Conservation (phyloP, 192 early-diverging fungal genomes). For the Backusella sp. region DNA sequence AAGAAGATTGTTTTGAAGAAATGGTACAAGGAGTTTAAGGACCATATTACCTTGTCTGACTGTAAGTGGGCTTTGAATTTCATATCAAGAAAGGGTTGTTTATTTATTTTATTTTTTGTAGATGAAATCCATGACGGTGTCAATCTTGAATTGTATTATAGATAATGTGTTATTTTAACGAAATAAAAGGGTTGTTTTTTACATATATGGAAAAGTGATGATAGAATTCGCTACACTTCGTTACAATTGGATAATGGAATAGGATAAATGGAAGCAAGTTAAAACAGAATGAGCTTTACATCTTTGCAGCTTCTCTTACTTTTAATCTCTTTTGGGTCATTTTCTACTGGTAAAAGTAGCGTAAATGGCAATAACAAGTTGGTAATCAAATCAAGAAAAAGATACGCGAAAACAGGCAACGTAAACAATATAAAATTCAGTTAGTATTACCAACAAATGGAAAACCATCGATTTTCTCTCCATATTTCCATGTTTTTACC, state of each 20-base stretch:
- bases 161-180: constrained; percentile 31
- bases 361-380: too few relatives aligned
- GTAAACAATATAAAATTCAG: too few relatives aligned
- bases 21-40: constrained; percentile 83
- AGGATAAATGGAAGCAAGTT: not conserved
- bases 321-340: too few relatives aligned
- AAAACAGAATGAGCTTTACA: too few relatives aligned
- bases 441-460: too few relatives aligned
- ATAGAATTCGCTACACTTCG: not conserved
- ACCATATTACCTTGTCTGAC: constrained; percentile 87
- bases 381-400: too few relatives aligned
- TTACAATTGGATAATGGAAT: not conserved
- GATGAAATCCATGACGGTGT: constrained; percentile 89
- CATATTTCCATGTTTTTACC: too few relatives aligned
- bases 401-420: too few relatives aligned
- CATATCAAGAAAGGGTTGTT: not conserved
- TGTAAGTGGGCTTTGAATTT: constrained; percentile 49
- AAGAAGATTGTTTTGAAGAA: constrained; percentile 91
- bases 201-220: not conserved
- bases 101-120: constrained; percentile 17
- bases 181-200: constrained; percentile 3
- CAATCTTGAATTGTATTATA: constrained; percentile 84
- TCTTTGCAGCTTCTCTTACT: too few relatives aligned
- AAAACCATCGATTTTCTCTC: not conserved
- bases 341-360: not conserved